Conservation (phyloP, 306 rosid species). For the Leucaena leucocephala region DNA sequence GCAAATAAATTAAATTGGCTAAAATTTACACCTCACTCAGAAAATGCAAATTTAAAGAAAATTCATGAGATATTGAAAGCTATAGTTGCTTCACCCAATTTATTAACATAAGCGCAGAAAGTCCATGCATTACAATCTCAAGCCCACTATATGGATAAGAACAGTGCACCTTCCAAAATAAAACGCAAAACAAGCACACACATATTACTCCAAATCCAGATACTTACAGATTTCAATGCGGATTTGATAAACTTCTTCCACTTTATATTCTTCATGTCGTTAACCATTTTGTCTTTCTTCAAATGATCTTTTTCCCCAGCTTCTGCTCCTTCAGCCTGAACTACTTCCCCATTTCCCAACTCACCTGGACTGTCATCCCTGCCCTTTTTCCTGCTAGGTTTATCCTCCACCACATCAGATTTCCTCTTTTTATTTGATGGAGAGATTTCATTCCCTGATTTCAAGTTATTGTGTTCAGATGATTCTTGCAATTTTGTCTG, state of each 20-base stretch:
- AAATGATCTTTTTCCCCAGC: background rate
- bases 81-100: background rate
- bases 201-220: slow-evolving; percentile 21
- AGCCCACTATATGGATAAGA: slow-evolving; percentile 21
- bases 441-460: slow-evolving; percentile 44
- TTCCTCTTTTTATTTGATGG: slow-evolving; percentile 70
- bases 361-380: slow-evolving; percentile 48
- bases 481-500: slow-evolving; percentile 43
- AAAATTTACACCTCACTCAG: too few relatives aligned
- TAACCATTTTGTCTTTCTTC: slow-evolving; percentile 38
- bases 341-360: slow-evolving; percentile 67
- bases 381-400: slow-evolving; percentile 47
- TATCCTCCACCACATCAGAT: slow-evolving; percentile 53
- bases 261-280: slow-evolving; percentile 52
- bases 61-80: slow-evolving; percentile 10
- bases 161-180: background rate
- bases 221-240: slow-evolving; percentile 73
- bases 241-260: slow-evolving; percentile 86
- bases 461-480: slow-evolving; percentile 36
- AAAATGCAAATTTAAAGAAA: background rate
- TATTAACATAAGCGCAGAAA: background rate
- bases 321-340: slow-evolving; percentile 59
- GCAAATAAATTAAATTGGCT: background rate
- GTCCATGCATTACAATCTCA: slow-evolving; percentile 13
- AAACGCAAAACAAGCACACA: slow-evolving; percentile 20